Conservation (phyloP, 176 grass and related monocot species). For the Saccharum officinarum region DNA sequence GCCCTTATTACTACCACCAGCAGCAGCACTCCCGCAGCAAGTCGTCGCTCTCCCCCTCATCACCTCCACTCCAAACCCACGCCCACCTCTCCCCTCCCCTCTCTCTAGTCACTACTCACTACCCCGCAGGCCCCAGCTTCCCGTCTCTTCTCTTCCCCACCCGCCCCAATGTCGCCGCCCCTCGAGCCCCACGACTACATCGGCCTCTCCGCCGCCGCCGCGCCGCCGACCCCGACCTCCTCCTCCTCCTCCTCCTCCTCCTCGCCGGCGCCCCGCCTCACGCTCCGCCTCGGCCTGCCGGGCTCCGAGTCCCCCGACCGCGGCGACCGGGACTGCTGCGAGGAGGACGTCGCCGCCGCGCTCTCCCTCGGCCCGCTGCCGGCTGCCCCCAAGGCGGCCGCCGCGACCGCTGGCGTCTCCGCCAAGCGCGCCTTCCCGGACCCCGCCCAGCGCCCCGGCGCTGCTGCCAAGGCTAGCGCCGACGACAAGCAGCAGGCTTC, state of each 20-base stretch:
- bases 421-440: conserved; percentile 59
- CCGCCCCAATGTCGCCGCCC: conserved; percentile 43
- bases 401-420: not conserved
- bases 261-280: conserved; percentile 38
- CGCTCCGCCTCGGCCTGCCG: conserved; percentile 57
- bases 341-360: conserved; percentile 21
- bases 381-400: not conserved
- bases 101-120: not conserved
- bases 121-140: not conserved
- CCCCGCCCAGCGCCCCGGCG: not conserved
- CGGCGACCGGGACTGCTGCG: conserved; percentile 13
- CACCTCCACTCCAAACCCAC: conserved; percentile 2
- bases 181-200: conserved; percentile 59
- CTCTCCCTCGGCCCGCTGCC: conserved; percentile 37
- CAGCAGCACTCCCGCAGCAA: not conserved
- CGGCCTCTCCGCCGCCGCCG: conserved; percentile 43
- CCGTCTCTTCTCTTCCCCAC: not conserved
- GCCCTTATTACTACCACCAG: conserved; percentile 17
- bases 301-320: conserved; percentile 56
- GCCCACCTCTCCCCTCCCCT: not conserved
- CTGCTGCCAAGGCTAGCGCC: not conserved
- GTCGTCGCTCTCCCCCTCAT: conserved; percentile 1
- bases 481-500: not conserved
- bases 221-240: conserved; percentile 30
- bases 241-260: conserved; percentile 43